These are phyloP conservation scores for Moesziomyces sp. DNA, from an alignment of 1,284 basidiomycete genomes.

Conservation along the genomic window DNA sequence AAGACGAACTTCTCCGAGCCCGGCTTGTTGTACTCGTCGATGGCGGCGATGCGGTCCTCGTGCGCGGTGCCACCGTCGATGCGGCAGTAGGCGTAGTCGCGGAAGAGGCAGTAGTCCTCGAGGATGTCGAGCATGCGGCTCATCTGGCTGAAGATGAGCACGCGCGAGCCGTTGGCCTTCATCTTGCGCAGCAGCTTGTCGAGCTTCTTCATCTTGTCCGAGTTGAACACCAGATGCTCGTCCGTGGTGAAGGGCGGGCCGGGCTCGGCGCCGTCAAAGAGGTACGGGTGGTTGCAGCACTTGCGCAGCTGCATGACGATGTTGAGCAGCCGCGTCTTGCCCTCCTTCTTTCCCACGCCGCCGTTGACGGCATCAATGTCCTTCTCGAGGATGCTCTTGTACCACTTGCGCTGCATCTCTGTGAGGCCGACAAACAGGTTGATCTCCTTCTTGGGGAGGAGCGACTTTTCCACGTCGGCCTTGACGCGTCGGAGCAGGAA, in stretches of 20 bases:
- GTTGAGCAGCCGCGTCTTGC: constrained; percentile 96
- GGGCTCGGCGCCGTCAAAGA: constrained; percentile 76
- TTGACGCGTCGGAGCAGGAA: constrained; percentile 96
- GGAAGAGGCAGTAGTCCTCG: constrained; percentile 96
- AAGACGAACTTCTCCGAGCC: constrained; percentile 97
- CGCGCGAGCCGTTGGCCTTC: constrained; percentile 91
- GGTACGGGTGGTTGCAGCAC: constrained; percentile 74
- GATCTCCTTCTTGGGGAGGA: constrained; percentile 98
- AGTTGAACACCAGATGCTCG: constrained; percentile 93
- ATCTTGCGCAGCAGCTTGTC: constrained; percentile 87
- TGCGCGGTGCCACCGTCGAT: constrained; percentile 96
- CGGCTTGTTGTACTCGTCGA: constrained; percentile 97
- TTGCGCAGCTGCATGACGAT: constrained; percentile 94
- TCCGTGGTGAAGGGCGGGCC: constrained; percentile 98
- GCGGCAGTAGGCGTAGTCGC: constrained; percentile 86
- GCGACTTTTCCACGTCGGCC: constrained; percentile 94
- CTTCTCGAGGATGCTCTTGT: constrained; percentile 83
- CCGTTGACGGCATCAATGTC: constrained; percentile 97
- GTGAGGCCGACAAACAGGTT: constrained; percentile 98
- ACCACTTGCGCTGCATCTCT: constrained; percentile 98
- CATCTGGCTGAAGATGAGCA: constrained; percentile 99
- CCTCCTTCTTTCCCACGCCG: constrained; percentile 83
- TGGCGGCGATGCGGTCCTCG: constrained; percentile 92
- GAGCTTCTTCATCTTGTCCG: constrained; percentile 96
- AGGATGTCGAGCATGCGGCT: constrained; percentile 93